phyloP scores from a whole-genome alignment of 176 grass and related monocot species.

The Typha latifolia region DNA sequence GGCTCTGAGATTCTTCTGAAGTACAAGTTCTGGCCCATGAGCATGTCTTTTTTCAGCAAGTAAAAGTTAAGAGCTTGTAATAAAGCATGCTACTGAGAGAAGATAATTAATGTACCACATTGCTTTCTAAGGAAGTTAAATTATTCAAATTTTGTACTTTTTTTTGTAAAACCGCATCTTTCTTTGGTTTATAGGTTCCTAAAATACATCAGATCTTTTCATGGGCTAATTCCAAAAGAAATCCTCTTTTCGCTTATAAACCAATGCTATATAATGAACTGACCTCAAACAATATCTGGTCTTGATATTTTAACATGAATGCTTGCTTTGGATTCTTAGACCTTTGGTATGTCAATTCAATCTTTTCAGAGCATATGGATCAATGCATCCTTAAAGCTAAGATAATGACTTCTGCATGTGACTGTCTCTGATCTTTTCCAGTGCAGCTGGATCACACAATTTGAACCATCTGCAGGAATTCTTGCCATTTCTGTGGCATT shows the following conservation, averaged over 20 bases:
- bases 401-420: background rate
- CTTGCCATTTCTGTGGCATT: too few species aligned
- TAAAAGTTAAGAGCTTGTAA: background rate
- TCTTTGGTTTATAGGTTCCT: background rate
- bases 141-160: background rate
- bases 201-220: background rate
- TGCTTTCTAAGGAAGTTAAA: background rate
- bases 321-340: background rate
- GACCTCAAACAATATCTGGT: background rate
- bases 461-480: too few species aligned
- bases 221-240: background rate
- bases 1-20: conserved; percentile 3
- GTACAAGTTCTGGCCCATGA: background rate
- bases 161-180: background rate
- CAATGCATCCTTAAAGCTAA: background rate
- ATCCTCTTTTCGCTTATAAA: background rate
- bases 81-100: background rate
- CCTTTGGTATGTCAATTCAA: background rate
- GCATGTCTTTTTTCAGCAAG: background rate
- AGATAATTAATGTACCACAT: background rate
- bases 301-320: background rate
- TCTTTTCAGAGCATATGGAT: background rate
- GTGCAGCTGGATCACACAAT: too few species aligned
- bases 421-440: too few species aligned
- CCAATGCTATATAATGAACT: background rate